A percentile compares a stretch with the other conserved stretches of the same genome.
phyloP scores from a whole-genome alignment of 176 grass and related monocot genomes.

The Typha latifolia region DNA sequence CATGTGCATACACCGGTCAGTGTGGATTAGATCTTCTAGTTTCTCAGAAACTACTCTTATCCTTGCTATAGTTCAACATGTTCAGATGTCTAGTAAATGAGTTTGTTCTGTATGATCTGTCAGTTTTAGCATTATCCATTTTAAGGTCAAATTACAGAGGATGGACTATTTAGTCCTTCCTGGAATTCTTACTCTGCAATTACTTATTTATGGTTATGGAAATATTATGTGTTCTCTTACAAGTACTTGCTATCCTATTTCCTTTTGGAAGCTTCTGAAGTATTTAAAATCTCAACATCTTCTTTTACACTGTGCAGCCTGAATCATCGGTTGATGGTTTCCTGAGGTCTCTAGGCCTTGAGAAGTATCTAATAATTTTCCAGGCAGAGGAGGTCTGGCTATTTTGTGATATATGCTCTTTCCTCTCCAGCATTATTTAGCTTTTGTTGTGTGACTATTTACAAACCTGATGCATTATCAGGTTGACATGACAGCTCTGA shows the following conservation, averaged over 20 bases:
- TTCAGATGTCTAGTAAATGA: no score
- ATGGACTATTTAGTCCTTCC: no score
- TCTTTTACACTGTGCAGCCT: conserved; percentile 33
- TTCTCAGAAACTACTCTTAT: no score
- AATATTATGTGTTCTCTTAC: neutral
- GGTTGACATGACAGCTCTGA: conserved; percentile 93
- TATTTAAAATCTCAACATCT: conserved; percentile 9
- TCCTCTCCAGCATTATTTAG: conserved; percentile 1
- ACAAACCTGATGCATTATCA: conserved; percentile 27
- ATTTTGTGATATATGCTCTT: conserved; percentile 1
- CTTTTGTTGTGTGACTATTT: conserved; percentile 18
- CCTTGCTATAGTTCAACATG: no score
- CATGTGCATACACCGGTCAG: no score
- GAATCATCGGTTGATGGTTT: conserved; percentile 72
- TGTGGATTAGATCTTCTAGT: no score
- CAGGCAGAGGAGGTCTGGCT: conserved; percentile 78
- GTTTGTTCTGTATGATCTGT: no score
- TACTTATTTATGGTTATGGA: no score
- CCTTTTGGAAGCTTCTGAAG: neutral
- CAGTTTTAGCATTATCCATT: no score
- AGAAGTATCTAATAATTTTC: conserved; percentile 84
- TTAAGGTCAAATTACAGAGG: no score
- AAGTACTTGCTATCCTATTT: neutral
- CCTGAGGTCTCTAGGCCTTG: conserved; percentile 75
- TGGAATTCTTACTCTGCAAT: no score